Percentiles rank a stretch among this genome's conserved stretches.
Evolutionary conservation across 352 stramenopile genomes (phyloP).

Genomic region (Lagenidium giganteum): DNA sequence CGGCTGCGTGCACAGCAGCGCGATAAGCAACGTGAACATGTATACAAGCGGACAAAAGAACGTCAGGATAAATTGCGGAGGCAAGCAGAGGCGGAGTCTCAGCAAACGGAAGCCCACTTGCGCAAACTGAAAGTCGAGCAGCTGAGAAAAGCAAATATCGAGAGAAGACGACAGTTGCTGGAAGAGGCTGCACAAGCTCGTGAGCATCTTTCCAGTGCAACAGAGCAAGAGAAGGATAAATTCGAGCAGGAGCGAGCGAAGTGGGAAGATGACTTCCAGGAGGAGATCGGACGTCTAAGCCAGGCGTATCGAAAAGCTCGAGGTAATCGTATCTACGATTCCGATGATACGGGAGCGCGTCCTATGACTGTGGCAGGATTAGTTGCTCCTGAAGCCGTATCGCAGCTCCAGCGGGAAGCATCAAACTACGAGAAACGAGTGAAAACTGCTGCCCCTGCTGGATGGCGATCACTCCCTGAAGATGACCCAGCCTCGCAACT

Average conservation of each 20-base stretch:
- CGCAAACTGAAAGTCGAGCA: slow-evolving; percentile 27
- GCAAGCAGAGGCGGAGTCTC: slow-evolving; percentile 20
- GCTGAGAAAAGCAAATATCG: slow-evolving; percentile 29
- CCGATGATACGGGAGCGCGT: slow-evolving; percentile 1
- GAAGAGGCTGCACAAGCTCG: slow-evolving; percentile 26
- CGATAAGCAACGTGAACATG: slow-evolving; percentile 26
- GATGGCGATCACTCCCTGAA: slow-evolving; percentile 8
- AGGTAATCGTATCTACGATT: too few species aligned
- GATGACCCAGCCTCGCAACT: too few species aligned
- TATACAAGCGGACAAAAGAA: slow-evolving; percentile 37
- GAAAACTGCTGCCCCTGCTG: slow-evolving; percentile 28
- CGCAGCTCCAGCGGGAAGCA: slow-evolving; percentile 35
- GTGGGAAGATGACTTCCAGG: slow-evolving; percentile 47
- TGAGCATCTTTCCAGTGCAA: slow-evolving; percentile 15
- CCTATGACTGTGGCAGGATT: slow-evolving; percentile 55
- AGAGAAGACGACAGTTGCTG: slow-evolving; percentile 28
- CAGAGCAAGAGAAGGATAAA: slow-evolving; percentile 12
- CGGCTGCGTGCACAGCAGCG: slow-evolving; percentile 34
- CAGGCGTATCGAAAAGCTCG: slow-evolving; percentile 36
- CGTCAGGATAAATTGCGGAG: slow-evolving; percentile 39
- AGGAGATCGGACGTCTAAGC: slow-evolving; percentile 40
- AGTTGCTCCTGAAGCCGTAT: slow-evolving; percentile 36
- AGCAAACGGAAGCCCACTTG: slow-evolving; percentile 11
- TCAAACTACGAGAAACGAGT: slow-evolving; percentile 36
- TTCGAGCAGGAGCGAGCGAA: slow-evolving; percentile 30